Base-by-base conservation (phyloP, 2,329 filamentous ascomycete genomes). In the Pyrenochaeta sp. region DNA sequence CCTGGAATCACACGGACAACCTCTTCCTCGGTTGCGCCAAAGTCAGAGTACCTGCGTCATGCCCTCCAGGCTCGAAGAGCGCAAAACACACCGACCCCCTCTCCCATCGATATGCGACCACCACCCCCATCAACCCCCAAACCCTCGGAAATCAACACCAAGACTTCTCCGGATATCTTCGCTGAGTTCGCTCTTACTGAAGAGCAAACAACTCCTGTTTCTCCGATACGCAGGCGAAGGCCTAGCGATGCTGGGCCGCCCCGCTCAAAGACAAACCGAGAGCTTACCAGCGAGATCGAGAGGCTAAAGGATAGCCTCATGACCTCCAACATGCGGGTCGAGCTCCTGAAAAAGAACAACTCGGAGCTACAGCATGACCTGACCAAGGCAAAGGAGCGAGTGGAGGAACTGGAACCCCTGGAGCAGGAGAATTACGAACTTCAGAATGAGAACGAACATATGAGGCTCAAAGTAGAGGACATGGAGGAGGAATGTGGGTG, bases 31-130 rank as follows among this genome's bases (percentile, higher is more conserved):
- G 56, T 69, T 15, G 66, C 67, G 27, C 72, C 73, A n/a, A 73
- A 69, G 45, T 71, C 68, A 5, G 71, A 75, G 44, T 71, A 65
- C 47, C 55, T 75, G 45, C 67, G 71, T 31, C 61, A 67, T 56
- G 71, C 69, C 14, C 63, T 75, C 6, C 58, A 74, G n/a, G 70
- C 66, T 5, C 62, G 65, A 23, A 59, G 71, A 47, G 68, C 68
- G 6, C 66, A 71, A 29, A 45, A 58, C 4, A 58, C 67, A 7
- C 55, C 64, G 10, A 58, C 51, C 4, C 51, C 61, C 7, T 41
- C 60, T 4, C 51, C 59, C 17, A 41, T 46, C 5, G 54, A 62
- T 15, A 36, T 18, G 18, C 49, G 56, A 36, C n/a, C 45, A n/a
- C 29, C 49, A 14, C 45, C 58, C 10, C 33, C 48, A 33, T 32